Percentiles rank a stretch among this genome's conserved stretches.
phyloP scores from a whole-genome alignment of 2,329 filamentous ascomycete species.

The Colletotrichum sp. region DNA sequence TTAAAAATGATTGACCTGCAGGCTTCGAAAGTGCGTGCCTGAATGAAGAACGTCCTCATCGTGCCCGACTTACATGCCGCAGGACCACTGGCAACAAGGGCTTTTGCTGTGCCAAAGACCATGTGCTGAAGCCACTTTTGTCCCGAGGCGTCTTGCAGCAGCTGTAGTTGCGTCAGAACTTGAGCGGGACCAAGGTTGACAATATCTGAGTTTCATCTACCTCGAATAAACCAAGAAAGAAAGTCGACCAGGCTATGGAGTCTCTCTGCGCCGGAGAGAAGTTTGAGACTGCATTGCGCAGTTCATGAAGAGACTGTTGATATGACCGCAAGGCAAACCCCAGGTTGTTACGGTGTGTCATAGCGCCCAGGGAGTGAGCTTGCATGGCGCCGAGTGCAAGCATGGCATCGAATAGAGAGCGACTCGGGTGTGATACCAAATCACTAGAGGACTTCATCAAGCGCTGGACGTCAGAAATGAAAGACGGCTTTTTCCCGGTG shows the following conservation, averaged over 20 bases:
- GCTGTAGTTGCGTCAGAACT: slow-evolving; percentile 22
- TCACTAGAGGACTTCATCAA: slow-evolving; percentile 15
- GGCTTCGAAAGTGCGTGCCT: slow-evolving; percentile 33
- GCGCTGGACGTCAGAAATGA: slow-evolving; percentile 24
- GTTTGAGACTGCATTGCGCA: slow-evolving; percentile 22
- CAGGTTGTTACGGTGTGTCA: neutral
- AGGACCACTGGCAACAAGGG: slow-evolving; percentile 32
- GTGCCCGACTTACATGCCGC: slow-evolving; percentile 22
- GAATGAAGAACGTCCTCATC: slow-evolving; percentile 29
- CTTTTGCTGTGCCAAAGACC: slow-evolving; percentile 35
- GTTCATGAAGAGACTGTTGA: slow-evolving; percentile 25
- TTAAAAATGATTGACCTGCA: slow-evolving; percentile 35
- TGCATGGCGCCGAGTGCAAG: slow-evolving; percentile 35
- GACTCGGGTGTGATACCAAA: neutral
- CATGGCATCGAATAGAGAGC: slow-evolving; percentile 29
- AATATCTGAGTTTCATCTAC: slow-evolving; percentile 15
- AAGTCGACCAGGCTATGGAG: slow-evolving; percentile 33
- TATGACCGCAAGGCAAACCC: slow-evolving; percentile 28
- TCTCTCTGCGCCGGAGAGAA: neutral
- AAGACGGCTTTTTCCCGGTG: neutral
- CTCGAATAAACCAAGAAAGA: slow-evolving; percentile 37
- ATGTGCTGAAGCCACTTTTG: slow-evolving; percentile 37
- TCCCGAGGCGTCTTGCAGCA: slow-evolving; percentile 34
- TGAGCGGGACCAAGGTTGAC: neutral
- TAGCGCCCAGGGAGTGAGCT: slow-evolving; percentile 16